These are phyloP conservation scores for Aureobasidium sp. DNA, from an alignment of 2,329 filamentous ascomycete species.

Conservation along the genomic window DNA sequence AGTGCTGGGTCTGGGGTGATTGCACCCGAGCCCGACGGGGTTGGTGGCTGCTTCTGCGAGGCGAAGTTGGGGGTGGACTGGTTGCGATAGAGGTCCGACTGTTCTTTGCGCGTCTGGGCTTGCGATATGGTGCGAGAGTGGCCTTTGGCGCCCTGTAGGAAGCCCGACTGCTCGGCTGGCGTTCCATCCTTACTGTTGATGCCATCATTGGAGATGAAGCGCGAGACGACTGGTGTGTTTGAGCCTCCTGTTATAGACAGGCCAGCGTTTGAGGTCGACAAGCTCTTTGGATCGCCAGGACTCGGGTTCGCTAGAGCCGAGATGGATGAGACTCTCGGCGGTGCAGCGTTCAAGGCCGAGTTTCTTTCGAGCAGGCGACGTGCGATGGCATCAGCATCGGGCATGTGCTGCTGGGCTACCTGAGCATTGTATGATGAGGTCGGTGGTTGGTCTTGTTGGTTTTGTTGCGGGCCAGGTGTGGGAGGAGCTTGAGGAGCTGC, in stretches of 20 bases:
- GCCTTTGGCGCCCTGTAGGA: slow-evolving; percentile 15
- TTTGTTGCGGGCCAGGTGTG: neutral
- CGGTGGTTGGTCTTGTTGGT: neutral
- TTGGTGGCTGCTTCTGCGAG: slow-evolving; percentile 18
- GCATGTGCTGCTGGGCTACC: slow-evolving; percentile 18
- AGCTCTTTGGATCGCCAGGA: slow-evolving; percentile 25
- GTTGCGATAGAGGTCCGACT: slow-evolving; percentile 14
- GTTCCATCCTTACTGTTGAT: slow-evolving; percentile 30
- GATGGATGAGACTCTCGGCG: slow-evolving; percentile 57
- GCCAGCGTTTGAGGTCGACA: slow-evolving; percentile 30
- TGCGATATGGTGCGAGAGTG: slow-evolving; percentile 12
- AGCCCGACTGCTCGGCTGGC: slow-evolving; percentile 15
- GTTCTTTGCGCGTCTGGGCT: neutral
- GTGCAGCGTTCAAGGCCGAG: slow-evolving; percentile 48
- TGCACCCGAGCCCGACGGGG: slow-evolving; percentile 20
- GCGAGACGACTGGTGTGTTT: slow-evolving; percentile 33
- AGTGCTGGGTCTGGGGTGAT: slow-evolving; percentile 17
- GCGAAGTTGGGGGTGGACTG: slow-evolving; percentile 15
- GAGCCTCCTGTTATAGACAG: neutral
- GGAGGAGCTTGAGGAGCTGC: slow-evolving; percentile 3
- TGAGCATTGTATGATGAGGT: slow-evolving; percentile 7
- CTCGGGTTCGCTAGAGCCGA: slow-evolving; percentile 34
- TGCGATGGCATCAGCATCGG: slow-evolving; percentile 58
- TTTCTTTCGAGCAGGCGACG: slow-evolving; percentile 57
- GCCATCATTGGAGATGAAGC: slow-evolving; percentile 33